A percentile compares a stretch with the other conserved stretches of the same genome.
phyloP scores from a whole-genome alignment of 2,329 filamentous ascomycete genomes.

The Epichloe glyceriae region DNA sequence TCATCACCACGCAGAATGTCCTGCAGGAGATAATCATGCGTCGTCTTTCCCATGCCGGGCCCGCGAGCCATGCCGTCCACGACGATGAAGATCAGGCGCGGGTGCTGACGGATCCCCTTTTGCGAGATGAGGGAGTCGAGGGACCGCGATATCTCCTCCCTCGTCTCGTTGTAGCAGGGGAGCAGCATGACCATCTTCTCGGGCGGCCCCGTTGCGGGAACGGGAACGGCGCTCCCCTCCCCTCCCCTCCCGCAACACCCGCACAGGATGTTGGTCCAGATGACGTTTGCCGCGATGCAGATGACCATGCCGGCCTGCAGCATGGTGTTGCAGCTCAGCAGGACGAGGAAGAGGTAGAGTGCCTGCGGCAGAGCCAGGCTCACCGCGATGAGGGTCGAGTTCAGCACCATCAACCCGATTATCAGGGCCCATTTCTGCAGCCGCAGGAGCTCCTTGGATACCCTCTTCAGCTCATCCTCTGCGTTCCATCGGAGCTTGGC shows the following conservation, averaged over 20 bases:
- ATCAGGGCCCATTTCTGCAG: conserved; percentile 28
- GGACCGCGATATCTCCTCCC: conserved; percentile 28
- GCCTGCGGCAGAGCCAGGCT: conserved; percentile 25
- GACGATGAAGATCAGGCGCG: conserved; percentile 31
- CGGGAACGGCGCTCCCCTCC: not conserved
- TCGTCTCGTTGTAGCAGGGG: conserved; percentile 37
- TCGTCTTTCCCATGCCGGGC: conserved; percentile 34
- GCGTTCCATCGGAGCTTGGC: conserved; percentile 27
- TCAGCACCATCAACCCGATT: conserved; percentile 20
- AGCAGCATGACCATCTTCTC: conserved; percentile 33
- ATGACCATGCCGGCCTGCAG: conserved; percentile 30
- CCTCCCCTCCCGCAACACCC: conserved; percentile 18
- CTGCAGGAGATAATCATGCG: conserved; percentile 32
- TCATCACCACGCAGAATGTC: conserved; percentile 25
- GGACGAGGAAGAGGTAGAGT: conserved; percentile 30
- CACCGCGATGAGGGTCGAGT: conserved; percentile 24
- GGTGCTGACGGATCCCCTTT: conserved; percentile 27
- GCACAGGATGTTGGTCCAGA: conserved; percentile 19
- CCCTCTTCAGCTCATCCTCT: conserved; percentile 24
- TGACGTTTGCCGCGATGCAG: conserved; percentile 20
- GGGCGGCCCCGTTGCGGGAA: conserved; percentile 20
- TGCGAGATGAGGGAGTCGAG: conserved; percentile 33
- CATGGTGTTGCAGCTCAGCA: conserved; percentile 32
- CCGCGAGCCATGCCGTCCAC: conserved; percentile 35
- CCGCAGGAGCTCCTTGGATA: conserved; percentile 23